Evolutionary conservation across 2,329 filamentous ascomycete genomes (phyloP).

Genomic region (Exophiala bonariae): DNA sequence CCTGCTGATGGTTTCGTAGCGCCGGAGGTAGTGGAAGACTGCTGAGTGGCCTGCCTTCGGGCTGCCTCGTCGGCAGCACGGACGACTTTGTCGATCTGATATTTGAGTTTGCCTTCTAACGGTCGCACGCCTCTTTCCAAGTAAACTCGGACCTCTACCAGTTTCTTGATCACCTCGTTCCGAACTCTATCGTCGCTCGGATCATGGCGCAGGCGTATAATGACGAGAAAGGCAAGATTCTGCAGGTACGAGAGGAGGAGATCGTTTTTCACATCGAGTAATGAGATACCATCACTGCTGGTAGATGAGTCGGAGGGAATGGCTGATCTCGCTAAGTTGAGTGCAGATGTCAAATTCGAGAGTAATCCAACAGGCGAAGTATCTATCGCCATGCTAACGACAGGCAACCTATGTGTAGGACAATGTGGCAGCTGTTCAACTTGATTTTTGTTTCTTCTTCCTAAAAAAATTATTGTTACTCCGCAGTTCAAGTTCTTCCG

Average conservation of each 20-base stretch:
- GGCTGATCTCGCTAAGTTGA: conserved; percentile 19
- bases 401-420: no score
- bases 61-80: conserved; percentile 78
- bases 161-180: conserved; percentile 70
- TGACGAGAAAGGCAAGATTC: conserved; percentile 83
- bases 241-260: conserved; percentile 95
- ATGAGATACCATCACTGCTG: conserved; percentile 80
- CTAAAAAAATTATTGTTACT: no score
- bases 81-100: conserved; percentile 93
- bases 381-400: conserved; percentile 22
- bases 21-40: no score
- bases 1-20: conserved; percentile 35
- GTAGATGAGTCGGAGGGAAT: conserved; percentile 55
- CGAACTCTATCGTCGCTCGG: conserved; percentile 32
- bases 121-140: conserved; percentile 90
- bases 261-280: conserved; percentile 95
- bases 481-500: no score
- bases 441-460: no score
- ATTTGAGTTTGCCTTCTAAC: conserved; percentile 84
- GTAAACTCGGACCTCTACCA: conserved; percentile 89
- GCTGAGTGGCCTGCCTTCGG: conserved; percentile 28
- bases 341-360: conserved; percentile 19
- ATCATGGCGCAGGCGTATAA: conserved; percentile 69
- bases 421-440: no score
- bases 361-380: conserved; percentile 13